phyloP scores from a whole-genome alignment of 768 basidiomycete genomes.

The Macrolepiota albuminosa region DNA sequence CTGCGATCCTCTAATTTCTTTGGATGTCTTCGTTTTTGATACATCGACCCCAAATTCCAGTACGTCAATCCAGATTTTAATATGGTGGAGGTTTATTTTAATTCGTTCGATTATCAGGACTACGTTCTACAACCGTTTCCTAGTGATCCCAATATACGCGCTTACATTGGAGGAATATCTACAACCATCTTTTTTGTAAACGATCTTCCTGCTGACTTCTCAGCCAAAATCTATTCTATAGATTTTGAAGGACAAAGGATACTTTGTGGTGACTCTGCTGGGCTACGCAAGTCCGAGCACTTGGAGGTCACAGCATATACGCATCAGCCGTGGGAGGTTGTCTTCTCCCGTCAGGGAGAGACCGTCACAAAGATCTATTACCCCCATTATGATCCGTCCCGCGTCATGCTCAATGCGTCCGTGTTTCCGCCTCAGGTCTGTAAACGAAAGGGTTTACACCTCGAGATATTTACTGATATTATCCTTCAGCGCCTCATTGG shows the following conservation, averaged over 20 bases:
- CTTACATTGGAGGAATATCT: neutral
- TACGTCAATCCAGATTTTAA: neutral
- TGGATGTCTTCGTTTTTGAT: neutral
- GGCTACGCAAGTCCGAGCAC: neutral
- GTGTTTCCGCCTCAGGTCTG: constrained; percentile 3
- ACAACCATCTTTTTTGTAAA: neutral
- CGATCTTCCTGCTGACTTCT: neutral
- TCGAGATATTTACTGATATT: neutral
- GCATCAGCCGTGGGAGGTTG: constrained; percentile 9
- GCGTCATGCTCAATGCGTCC: neutral
- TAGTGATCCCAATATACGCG: neutral
- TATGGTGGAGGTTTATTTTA: neutral
- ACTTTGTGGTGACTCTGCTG: no score
- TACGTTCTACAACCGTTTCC: neutral
- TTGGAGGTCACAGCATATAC: neutral
- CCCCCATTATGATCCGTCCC: neutral
- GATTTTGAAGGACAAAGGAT: neutral
- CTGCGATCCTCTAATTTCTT: neutral
- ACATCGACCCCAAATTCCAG: neutral
- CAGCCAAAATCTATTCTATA: neutral
- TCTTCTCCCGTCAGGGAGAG: neutral
- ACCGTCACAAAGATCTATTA: constrained; percentile 2
- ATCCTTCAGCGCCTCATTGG: neutral
- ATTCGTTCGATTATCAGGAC: neutral
- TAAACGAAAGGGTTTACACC: neutral